A percentile compares a stretch with the other conserved stretches of the same genome.
phyloP scores from a whole-genome alignment of 164 flowering plant genomes.

The Berberis vulgaris region DNA sequence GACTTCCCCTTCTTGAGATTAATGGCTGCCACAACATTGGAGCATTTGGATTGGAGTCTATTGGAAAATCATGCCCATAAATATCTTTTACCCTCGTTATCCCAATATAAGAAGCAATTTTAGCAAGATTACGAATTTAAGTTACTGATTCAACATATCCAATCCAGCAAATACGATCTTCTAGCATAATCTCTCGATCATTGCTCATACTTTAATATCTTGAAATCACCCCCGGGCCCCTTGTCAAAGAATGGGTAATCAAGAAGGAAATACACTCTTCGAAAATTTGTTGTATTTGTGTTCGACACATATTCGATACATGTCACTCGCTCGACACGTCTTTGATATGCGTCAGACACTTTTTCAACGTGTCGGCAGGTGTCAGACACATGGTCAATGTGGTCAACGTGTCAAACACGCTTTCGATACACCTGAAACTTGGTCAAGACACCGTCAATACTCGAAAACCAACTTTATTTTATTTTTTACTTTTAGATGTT shows the following conservation, averaged over 20 bases:
- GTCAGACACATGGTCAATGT: no score
- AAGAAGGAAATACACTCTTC: no score
- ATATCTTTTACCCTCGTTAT: constrained; percentile 6
- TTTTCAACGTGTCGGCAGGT: no score
- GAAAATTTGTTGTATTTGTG: no score
- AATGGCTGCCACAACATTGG: constrained; percentile 92
- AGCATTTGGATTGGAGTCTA: constrained; percentile 58
- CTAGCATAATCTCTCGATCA: not conserved
- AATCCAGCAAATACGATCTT: not conserved
- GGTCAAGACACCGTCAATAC: no score
- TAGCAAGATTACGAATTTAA: not conserved
- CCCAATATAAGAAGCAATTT: not conserved
- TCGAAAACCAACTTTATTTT: no score
- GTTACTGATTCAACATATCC: not conserved
- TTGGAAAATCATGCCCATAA: constrained; percentile 82
- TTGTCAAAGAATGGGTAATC: constrained; percentile 63
- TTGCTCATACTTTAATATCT: not conserved
- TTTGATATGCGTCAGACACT: no score
- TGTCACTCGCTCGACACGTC: no score
- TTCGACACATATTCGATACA: no score
- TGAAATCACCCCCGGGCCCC: constrained; percentile 32
- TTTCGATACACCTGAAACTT: no score
- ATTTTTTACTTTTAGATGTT: no score
- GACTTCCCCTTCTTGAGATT: constrained; percentile 79
- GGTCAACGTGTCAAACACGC: no score